These are phyloP conservation scores for Stropharia rugosoannulata DNA, from an alignment of 768 basidiomycete species.

Conservation along the genomic window DNA sequence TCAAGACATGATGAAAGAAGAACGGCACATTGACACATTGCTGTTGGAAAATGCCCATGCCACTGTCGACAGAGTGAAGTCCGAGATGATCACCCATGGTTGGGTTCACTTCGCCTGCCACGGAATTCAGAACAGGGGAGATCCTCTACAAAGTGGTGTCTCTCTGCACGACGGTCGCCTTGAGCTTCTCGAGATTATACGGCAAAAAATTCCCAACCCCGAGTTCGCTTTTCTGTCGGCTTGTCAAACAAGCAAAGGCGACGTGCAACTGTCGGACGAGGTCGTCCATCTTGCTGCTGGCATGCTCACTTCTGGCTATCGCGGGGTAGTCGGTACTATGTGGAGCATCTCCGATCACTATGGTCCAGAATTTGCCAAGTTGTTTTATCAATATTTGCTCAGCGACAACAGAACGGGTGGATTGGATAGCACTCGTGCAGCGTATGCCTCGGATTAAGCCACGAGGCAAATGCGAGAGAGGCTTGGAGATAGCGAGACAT, in stretches of 20 bases:
- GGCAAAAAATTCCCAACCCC: slow-evolving; percentile 1
- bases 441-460: slow-evolving; percentile 11
- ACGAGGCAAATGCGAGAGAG: slow-evolving; percentile 13
- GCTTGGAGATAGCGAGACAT: slow-evolving; percentile 1
- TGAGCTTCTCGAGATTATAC: slow-evolving; percentile 18
- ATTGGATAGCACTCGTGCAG: slow-evolving; percentile 5
- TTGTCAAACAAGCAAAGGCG: slow-evolving; percentile 26
- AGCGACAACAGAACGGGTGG: background rate
- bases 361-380: slow-evolving; percentile 29
- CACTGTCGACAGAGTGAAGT: slow-evolving; percentile 5
- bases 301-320: slow-evolving; percentile 31
- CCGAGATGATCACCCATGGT: background rate
- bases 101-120: slow-evolving; percentile 38
- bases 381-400: slow-evolving; percentile 30
- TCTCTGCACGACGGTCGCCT: slow-evolving; percentile 17
- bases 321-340: slow-evolving; percentile 38
- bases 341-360: slow-evolving; percentile 38
- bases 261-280: slow-evolving; percentile 19
- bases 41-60: slow-evolving; percentile 8
- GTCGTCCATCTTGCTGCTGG: slow-evolving; percentile 38
- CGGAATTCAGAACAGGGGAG: slow-evolving; percentile 23
- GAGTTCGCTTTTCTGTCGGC: slow-evolving; percentile 41
- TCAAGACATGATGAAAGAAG: background rate
- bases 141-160: slow-evolving; percentile 25
- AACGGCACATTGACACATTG: background rate